Evolutionary conservation across 2,329 filamentous ascomycete genomes (phyloP).

Genomic region (Arthroderma uncinatum): DNA sequence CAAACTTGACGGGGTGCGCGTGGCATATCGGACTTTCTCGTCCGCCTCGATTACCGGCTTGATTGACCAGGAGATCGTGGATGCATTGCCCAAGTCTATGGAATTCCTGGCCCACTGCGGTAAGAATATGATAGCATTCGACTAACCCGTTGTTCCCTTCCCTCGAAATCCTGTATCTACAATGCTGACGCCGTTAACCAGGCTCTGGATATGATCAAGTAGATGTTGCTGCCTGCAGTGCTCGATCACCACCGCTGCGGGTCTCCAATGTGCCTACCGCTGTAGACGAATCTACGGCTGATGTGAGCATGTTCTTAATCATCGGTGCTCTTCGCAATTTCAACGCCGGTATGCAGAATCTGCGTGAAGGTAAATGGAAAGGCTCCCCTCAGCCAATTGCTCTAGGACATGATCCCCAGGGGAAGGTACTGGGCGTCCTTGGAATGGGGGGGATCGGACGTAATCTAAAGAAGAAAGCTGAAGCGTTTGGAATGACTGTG

Average conservation of each 20-base stretch:
- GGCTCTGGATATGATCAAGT: constrained; percentile 80
- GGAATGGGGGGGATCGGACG: constrained; percentile 80
- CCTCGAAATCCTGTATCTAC: background rate
- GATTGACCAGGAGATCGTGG: constrained; percentile 60
- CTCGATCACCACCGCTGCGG: constrained; percentile 45
- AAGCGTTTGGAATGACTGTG: constrained; percentile 63
- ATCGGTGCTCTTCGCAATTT: constrained; percentile 68
- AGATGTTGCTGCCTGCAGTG: constrained; percentile 59
- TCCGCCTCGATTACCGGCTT: constrained; percentile 55
- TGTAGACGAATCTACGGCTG: constrained; percentile 73
- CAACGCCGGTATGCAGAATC: constrained; percentile 51
- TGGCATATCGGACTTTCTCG: constrained; percentile 59
- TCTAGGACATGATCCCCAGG: constrained; percentile 65
- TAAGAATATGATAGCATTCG: constrained; percentile 14
- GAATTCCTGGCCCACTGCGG: constrained; percentile 32
- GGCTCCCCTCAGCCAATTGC: constrained; percentile 43
- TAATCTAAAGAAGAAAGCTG: constrained; percentile 62
- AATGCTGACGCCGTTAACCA: background rate
- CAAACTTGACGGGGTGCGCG: constrained; percentile 52
- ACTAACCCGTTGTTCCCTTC: background rate
- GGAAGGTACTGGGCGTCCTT: constrained; percentile 67
- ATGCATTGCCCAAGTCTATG: constrained; percentile 33
- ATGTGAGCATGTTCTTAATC: constrained; percentile 69
- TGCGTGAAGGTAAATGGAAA: constrained; percentile 59
- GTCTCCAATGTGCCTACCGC: constrained; percentile 75